Conservation (phyloP, 2,329 filamentous ascomycete genomes). For the Tothia fuscella region DNA sequence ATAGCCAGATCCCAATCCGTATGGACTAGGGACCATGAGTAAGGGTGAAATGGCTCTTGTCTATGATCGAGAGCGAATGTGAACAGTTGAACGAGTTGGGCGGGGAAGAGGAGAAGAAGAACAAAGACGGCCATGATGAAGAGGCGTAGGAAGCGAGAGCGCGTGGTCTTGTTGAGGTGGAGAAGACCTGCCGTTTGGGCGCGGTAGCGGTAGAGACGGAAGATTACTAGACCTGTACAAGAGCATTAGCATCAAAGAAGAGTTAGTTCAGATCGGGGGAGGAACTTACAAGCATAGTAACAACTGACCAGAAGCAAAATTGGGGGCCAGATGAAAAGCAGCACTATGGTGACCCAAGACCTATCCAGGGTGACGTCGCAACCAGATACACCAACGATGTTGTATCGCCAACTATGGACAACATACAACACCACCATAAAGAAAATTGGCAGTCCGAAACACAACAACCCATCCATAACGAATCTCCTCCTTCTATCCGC, state of each 20-base stretch:
- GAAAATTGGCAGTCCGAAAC: slow-evolving; percentile 42
- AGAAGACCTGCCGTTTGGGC: slow-evolving; percentile 46
- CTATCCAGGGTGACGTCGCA: slow-evolving; percentile 42
- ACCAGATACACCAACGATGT: slow-evolving; percentile 45
- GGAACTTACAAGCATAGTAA: slow-evolving; percentile 45
- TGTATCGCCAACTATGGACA: slow-evolving; percentile 47
- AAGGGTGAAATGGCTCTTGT: slow-evolving; percentile 23
- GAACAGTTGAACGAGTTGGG: neutral
- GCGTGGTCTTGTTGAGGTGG: slow-evolving; percentile 39
- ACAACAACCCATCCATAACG: slow-evolving; percentile 42
- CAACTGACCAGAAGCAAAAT: slow-evolving; percentile 41
- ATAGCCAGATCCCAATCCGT: slow-evolving; percentile 38
- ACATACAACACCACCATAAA: slow-evolving; percentile 46
- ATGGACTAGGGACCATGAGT: slow-evolving; percentile 44
- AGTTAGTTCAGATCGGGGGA: slow-evolving; percentile 12
- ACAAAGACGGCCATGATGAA: slow-evolving; percentile 45
- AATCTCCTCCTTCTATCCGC: slow-evolving; percentile 35
- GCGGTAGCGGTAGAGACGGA: slow-evolving; percentile 50
- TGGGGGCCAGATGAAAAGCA: slow-evolving; percentile 45
- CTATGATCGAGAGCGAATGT: neutral
- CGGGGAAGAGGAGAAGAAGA: slow-evolving; percentile 24
- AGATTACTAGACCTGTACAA: slow-evolving; percentile 42
- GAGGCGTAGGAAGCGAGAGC: slow-evolving; percentile 50
- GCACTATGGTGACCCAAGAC: slow-evolving; percentile 45
- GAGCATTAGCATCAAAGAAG: neutral